These are phyloP conservation scores for Salix purpurea DNA, from an alignment of 345 rosid species.

Conservation along the genomic window DNA sequence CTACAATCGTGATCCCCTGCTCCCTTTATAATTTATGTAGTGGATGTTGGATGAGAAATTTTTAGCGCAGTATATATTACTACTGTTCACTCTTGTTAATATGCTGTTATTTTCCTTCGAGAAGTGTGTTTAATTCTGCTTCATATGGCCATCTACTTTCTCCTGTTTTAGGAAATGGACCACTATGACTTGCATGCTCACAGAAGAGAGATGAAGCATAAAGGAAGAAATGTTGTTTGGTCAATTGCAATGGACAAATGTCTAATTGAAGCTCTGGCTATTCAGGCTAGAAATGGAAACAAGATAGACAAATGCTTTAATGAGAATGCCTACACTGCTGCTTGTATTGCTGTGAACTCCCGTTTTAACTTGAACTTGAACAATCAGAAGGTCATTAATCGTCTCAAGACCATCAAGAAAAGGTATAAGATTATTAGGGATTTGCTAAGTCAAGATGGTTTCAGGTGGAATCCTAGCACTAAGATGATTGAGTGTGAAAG, in stretches of 20 bases:
- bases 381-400: conserved; percentile 77
- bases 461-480: conserved; percentile 66
- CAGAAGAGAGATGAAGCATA: conserved; percentile 68
- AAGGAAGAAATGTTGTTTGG: conserved; percentile 89
- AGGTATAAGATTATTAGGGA: conserved; percentile 73
- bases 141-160: background rate
- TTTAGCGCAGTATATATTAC: too few relatives aligned
- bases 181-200: conserved; percentile 51
- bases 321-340: conserved; percentile 74
- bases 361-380: conserved; percentile 66
- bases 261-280: conserved; percentile 73
- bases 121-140: background rate
- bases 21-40: background rate
- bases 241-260: conserved; percentile 87
- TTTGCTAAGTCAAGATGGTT: conserved; percentile 69
- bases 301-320: conserved; percentile 77
- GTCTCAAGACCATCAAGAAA: conserved; percentile 86
- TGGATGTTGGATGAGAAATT: background rate
- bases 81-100: background rate
- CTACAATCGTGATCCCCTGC: background rate
- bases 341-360: conserved; percentile 66
- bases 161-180: conserved; percentile 53
- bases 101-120: background rate
- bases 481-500: conserved; percentile 64
- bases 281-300: conserved; percentile 78